Evolutionary conservation across 2,329 filamentous ascomycete genomes (phyloP).

Genomic region (Phoma sp.): DNA sequence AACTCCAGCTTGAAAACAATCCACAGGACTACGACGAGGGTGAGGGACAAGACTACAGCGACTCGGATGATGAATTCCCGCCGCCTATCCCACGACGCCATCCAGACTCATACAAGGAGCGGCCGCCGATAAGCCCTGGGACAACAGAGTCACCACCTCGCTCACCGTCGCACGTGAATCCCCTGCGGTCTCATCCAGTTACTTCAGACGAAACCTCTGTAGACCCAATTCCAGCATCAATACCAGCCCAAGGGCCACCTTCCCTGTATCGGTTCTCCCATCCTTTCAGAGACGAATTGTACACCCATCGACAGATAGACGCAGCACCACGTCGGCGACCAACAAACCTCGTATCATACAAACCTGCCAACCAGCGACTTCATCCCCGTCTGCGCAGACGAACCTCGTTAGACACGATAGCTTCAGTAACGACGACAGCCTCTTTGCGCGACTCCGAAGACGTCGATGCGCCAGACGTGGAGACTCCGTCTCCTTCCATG

Average conservation of each 20-base stretch:
- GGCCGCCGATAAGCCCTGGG: conserved; percentile 1
- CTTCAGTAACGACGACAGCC: conserved; percentile 34
- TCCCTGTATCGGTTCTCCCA: conserved; percentile 10
- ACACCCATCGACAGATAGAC: conserved; percentile 9
- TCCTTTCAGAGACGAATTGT: conserved; percentile 20
- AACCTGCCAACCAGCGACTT: conserved; percentile 26
- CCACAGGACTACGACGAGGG: background rate
- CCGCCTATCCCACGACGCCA: conserved; percentile 25
- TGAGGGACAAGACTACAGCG: conserved; percentile 6
- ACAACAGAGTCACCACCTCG: conserved; percentile 8
- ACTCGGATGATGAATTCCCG: conserved; percentile 20
- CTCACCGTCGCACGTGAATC: conserved; percentile 25
- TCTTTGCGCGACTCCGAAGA: conserved; percentile 22
- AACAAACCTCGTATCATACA: conserved; percentile 27
- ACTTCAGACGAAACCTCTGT: background rate
- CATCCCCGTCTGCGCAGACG: conserved; percentile 29
- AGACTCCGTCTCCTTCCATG: conserved; percentile 21
- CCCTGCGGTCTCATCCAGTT: conserved; percentile 28
- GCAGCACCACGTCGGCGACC: conserved; percentile 21
- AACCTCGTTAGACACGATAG: conserved; percentile 42
- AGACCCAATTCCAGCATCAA: conserved; percentile 10
- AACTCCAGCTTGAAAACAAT: conserved; percentile 15
- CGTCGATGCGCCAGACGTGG: conserved; percentile 7
- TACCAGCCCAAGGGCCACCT: conserved; percentile 2
- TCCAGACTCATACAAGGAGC: conserved; percentile 5